Conservation (phyloP, 2,329 filamentous ascomycete species). For the Clarireedia paspali region DNA sequence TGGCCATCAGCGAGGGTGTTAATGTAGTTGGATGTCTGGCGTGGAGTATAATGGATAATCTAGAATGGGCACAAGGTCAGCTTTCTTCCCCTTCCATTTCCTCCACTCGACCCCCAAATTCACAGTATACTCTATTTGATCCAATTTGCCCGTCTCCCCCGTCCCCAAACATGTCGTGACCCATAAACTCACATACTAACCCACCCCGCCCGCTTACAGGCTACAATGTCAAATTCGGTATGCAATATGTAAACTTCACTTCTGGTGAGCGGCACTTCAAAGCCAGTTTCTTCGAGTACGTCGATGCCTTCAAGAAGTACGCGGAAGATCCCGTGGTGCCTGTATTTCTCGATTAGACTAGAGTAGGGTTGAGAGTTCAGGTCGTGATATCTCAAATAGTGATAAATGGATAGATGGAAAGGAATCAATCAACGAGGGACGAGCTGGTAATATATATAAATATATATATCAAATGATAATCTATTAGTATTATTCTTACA, state of each 20-base stretch:
- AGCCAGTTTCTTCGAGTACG: slow-evolving; percentile 25
- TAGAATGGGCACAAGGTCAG: slow-evolving; percentile 33
- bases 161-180: neutral
- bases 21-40: slow-evolving; percentile 75
- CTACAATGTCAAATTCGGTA: slow-evolving; percentile 20
- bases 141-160: neutral
- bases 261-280: slow-evolving; percentile 25
- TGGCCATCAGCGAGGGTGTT: slow-evolving; percentile 72
- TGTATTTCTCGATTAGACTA: slow-evolving; percentile 10
- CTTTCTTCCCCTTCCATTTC: neutral
- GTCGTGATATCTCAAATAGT: too few relatives aligned
- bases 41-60: slow-evolving; percentile 71
- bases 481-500: too few relatives aligned
- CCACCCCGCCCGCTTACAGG: neutral
- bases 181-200: neutral
- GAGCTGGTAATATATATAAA: too few relatives aligned
- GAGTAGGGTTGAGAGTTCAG: neutral
- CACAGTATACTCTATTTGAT: neutral
- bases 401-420: too few relatives aligned
- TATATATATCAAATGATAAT: too few relatives aligned
- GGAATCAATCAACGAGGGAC: too few relatives aligned
- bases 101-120: neutral
- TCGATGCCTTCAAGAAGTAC: slow-evolving; percentile 24
- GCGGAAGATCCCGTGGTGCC: slow-evolving; percentile 23
- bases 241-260: slow-evolving; percentile 34